Base-by-base conservation (phyloP, 1,139 yeast species). In the Suhomyces chickasaworum region DNA sequence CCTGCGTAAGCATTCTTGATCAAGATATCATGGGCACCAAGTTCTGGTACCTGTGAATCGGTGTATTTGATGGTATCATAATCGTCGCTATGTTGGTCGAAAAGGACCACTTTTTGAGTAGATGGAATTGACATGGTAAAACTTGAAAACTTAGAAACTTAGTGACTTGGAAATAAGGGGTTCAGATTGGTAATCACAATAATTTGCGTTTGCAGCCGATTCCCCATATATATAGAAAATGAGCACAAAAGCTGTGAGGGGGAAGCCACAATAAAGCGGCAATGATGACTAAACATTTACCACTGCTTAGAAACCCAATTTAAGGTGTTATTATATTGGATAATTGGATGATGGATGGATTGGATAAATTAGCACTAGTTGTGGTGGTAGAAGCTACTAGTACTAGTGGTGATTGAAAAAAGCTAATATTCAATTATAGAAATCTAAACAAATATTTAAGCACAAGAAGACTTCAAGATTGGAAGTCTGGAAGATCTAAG, bases 1-100 rank as follows among this genome's bases (percentile, higher is more conserved):
- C 97, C 97, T 5, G 89, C 76, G 56, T 79, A 89, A 47, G 71
- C 73, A 68, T 86, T 86, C 64, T 86, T 85, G 59, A 90, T 73
- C 43, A 90, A 71, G 8, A 90, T 64, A 54, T 89, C 88, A 42
- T 68, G 66, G 8, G 71, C 63, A 1, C 71, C 73, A 47, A 86
- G 72, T 41, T 66, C 60, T 1, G 96, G 95, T 7, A 84, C 78
- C 3, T 83, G 78, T 34, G 69, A 65, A 29, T 83, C 83, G 13
- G 68, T 74, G 58, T 79, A 82, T 52, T 69, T 57, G 41, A 74
- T 58, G 16, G 61, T 69, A 33, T 69, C 75, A 37, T 59, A 60
- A 21, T 60, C 57, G 0, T 66, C 84, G 39, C 91, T 85, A 33
- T 58, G 70, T 48, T 75, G 80, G 45, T 78, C 77, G 60, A 84